Conservation (phyloP, 805 yeast species). For the Brettanomyces naardenensis region DNA sequence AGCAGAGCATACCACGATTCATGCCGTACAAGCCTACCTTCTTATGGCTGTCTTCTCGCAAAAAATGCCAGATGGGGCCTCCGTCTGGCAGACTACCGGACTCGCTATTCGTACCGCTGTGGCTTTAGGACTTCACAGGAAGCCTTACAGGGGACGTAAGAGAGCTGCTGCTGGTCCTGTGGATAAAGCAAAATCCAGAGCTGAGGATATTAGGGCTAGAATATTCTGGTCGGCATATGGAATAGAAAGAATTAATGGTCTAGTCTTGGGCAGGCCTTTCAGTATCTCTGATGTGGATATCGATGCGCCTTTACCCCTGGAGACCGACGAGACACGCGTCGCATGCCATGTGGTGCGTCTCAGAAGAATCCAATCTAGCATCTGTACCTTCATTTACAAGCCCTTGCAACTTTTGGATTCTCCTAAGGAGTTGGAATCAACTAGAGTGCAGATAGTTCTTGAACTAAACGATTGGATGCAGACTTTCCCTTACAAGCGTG, state of each 20-base stretch:
- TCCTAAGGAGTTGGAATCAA: constrained; percentile 19
- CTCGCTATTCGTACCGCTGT: constrained; percentile 26
- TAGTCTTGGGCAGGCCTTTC: constrained; percentile 29
- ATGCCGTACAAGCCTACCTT: constrained; percentile 27
- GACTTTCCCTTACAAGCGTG: constrained; percentile 21
- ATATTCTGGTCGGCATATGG: constrained; percentile 31
- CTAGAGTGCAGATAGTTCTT: constrained; percentile 23
- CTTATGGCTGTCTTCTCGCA: constrained; percentile 26
- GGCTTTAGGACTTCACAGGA: constrained; percentile 25
- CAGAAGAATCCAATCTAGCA: constrained; percentile 27
- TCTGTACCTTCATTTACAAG: constrained; percentile 26
- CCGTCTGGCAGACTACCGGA: constrained; percentile 27
- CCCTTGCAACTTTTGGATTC: constrained; percentile 8
- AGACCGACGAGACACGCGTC: constrained; percentile 16
- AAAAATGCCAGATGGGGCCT: constrained; percentile 27
- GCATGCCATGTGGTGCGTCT: constrained; percentile 25
- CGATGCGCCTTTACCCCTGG: constrained; percentile 22
- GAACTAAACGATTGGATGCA: constrained; percentile 28
- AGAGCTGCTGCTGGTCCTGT: background rate
- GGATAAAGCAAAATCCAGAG: background rate
- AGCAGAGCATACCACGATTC: constrained; percentile 17
- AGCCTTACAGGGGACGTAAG: constrained; percentile 12
- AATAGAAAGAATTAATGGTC: constrained; percentile 27
- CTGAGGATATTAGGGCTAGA: constrained; percentile 19
- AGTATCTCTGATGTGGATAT: constrained; percentile 29